A percentile compares a stretch with the other conserved stretches of the same genome.
Evolutionary conservation across 2,329 filamentous ascomycete genomes (phyloP).

Genomic region (Didymella glomerata): DNA sequence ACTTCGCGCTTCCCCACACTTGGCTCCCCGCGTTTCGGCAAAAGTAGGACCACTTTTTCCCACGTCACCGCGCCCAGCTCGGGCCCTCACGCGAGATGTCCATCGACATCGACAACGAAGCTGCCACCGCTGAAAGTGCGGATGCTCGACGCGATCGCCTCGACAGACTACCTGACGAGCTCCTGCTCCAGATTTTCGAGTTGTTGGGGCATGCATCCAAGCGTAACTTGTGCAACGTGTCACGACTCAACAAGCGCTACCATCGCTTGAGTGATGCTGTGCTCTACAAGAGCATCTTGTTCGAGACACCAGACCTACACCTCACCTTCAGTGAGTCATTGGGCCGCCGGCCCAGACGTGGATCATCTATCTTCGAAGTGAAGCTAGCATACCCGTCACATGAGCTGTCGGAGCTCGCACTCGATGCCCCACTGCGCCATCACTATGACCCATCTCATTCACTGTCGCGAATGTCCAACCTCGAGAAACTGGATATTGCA

Average conservation of each 20-base stretch:
- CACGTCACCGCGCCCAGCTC: slow-evolving; percentile 12
- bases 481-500: slow-evolving; percentile 45
- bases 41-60: slow-evolving; percentile 15
- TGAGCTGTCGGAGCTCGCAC: slow-evolving; percentile 41
- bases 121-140: slow-evolving; percentile 4
- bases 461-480: slow-evolving; percentile 45
- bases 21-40: slow-evolving; percentile 22
- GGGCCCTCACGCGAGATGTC: slow-evolving; percentile 10
- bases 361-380: slow-evolving; percentile 46
- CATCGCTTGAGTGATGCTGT: slow-evolving; percentile 44
- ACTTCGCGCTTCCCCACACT: slow-evolving; percentile 20
- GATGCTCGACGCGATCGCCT: slow-evolving; percentile 12
- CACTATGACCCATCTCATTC: slow-evolving; percentile 45
- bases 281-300: slow-evolving; percentile 44
- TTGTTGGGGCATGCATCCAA: slow-evolving; percentile 35
- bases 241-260: slow-evolving; percentile 41
- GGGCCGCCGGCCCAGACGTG: slow-evolving; percentile 41
- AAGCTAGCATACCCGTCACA: slow-evolving; percentile 44
- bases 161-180: slow-evolving; percentile 39
- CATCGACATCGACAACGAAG: slow-evolving; percentile 13
- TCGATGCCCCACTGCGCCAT: slow-evolving; percentile 39
- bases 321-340: slow-evolving; percentile 47
- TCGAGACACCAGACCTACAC: slow-evolving; percentile 44
- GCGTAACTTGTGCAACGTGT: slow-evolving; percentile 42
- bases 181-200: slow-evolving; percentile 46